Evolutionary conservation across 2,329 filamentous ascomycete genomes (phyloP).

Genomic region (Stachybotrys chlorohalonatus): DNA sequence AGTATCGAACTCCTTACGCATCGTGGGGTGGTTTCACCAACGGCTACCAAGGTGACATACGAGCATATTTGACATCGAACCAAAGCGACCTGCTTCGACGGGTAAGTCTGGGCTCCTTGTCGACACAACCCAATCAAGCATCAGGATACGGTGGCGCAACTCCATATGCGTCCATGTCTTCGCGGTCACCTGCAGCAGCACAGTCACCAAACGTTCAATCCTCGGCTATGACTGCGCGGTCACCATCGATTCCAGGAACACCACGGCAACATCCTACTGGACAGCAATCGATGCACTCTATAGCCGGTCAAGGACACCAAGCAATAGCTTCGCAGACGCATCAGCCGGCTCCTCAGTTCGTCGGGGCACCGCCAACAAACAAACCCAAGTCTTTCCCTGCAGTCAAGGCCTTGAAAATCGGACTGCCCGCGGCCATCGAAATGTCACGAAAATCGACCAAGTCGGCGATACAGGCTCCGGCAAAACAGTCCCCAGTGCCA

Average conservation of each 20-base stretch:
- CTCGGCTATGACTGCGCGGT: not conserved
- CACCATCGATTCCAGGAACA: not conserved
- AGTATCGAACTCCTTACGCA: constrained; percentile 52
- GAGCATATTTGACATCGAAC: constrained; percentile 32
- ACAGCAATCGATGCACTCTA: not conserved
- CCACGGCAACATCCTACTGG: not conserved
- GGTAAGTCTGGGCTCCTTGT: constrained; percentile 3
- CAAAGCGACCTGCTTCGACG: constrained; percentile 18
- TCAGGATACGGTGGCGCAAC: not conserved
- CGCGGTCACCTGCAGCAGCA: not conserved
- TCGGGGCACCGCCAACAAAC: not conserved
- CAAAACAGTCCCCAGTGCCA: constrained; percentile 34
- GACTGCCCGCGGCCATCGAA: constrained; percentile 14
- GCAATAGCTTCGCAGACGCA: not conserved
- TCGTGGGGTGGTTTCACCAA: constrained; percentile 50
- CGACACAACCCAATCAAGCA: not conserved
- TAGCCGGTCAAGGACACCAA: not conserved
- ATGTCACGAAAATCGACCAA: constrained; percentile 17
- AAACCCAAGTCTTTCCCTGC: constrained; percentile 1
- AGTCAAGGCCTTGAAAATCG: constrained; percentile 23
- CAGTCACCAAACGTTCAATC: not conserved
- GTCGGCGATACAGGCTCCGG: constrained; percentile 20
- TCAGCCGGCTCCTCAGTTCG: not conserved
- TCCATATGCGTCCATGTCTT: not conserved
- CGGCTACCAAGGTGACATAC: constrained; percentile 46